Evolutionary conservation across 73 alveolate genomes (phyloP), one percentile per base, ranked within the genome.

Genomic region (Paramecium biaurelia): DNA sequence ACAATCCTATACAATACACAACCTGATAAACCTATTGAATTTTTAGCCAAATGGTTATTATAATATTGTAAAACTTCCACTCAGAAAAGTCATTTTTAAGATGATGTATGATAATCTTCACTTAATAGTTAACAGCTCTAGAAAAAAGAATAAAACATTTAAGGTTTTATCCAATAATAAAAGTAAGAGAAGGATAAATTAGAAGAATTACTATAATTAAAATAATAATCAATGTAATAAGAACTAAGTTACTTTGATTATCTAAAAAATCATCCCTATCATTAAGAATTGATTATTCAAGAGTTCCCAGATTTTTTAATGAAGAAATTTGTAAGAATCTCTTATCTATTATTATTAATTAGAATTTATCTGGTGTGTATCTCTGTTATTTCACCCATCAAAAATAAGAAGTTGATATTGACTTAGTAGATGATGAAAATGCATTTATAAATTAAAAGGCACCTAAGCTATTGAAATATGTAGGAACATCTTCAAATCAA

Each of bases 21-120:
- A 59, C 99, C 99, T 10, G 84, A 85, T 4, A 92, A 95, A 26
- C 99, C 97, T 20, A 93, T 96, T 35, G 95, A 93, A 56, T 95
- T 82, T 92, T 93, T 96, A 15, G 99, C 98, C 34, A 95, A 95
- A 58, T 96, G 95, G 96, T 79, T 96, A 47, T 74, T 96, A 23
- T 88, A 96, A 92, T 93, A 93, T 88, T 85, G 96, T 9, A 76
- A 82, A 30, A 85, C 95, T 32, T 72, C 84, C 34, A 67, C 85
- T 85, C 76, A 88, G 24, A 41, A 79, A 79, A 43, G 1, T 14
- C 28, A 79, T n/a, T 79, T 79, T 8, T 10, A 79, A 11, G 43
- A 79, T 14, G 30, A 21, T 30, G 90, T 79, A 79, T 53, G 30
- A 30, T 79, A 37, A 28, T 21, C 57, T 53, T 18, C 68, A 53